Conservation (phyloP, 2,329 filamentous ascomycete species). For the Alternaria ventricosa region DNA sequence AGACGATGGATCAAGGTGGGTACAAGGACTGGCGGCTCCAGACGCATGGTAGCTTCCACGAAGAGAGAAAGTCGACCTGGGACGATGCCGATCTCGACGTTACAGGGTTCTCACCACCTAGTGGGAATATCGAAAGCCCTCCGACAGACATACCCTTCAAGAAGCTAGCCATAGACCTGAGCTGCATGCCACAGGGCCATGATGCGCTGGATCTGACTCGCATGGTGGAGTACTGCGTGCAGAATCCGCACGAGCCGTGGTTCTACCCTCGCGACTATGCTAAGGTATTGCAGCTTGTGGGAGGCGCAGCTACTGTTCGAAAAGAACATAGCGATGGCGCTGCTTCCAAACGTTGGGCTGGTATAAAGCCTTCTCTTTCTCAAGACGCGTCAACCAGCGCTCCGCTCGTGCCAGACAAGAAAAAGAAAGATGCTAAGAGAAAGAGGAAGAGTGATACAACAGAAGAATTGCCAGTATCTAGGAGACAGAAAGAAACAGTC, state of each 20-base stretch:
- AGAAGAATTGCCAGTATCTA: neutral
- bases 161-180: constrained; percentile 22
- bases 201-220: constrained; percentile 36
- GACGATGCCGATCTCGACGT: constrained; percentile 13
- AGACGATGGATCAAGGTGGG: constrained; percentile 26
- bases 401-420: neutral
- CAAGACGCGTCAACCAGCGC: neutral
- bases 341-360: constrained; percentile 13
- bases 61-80: constrained; percentile 5
- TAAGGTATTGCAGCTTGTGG: constrained; percentile 13
- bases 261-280: constrained; percentile 30
- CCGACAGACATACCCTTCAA: constrained; percentile 19
- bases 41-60: constrained; percentile 16
- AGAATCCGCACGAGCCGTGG: constrained; percentile 23
- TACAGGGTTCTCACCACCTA: constrained; percentile 2
- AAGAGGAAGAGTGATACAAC: neutral
- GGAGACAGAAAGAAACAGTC: neutral
- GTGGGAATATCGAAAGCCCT: neutral
- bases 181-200: constrained; percentile 18
- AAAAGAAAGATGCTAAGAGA: neutral
- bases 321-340: constrained; percentile 16
- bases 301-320: constrained; percentile 11
- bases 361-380: neutral
- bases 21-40: constrained; percentile 25
- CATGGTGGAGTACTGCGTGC: constrained; percentile 25